Base-by-base conservation (phyloP, 2,329 filamentous ascomycete genomes). In the Fusarium redolens region DNA sequence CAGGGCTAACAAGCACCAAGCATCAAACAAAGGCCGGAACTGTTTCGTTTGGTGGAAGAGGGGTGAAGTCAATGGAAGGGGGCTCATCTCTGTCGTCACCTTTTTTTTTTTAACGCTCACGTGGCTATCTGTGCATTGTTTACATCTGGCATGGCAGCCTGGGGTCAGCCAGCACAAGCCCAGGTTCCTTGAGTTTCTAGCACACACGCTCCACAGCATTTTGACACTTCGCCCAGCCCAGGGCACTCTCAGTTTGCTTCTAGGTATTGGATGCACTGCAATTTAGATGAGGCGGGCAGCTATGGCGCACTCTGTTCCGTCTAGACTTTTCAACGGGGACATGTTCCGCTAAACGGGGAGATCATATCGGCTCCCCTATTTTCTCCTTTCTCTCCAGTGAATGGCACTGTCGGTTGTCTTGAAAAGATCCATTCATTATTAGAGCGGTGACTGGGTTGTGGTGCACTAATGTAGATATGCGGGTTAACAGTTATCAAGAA, bases 41-140 rank as follows among this genome's bases (percentile, higher is more conserved):
- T 70, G 57, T 60, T 72, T 73, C 60, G 71, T 71, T 73, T 73
- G 67, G 65, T 71, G 56, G 71, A 74, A 74, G 71, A 74, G 71
- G 71, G 71, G 71, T 74, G 71, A 74, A 74, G 25, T 48, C 33
- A 35, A 74, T 74, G 60, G 71, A 74, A 74, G 52, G 48, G 44
- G 61, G 54, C 52, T 59, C 60, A 58, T 50, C 25, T 62, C 45
- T 69, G 68, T 72, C 65, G 61, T 72, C 71, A 69, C 68, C 25
- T 25, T 25, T 25, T 25, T 55, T 66, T 45, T 51, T 69, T 59
- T 61, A 37, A 43, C 56, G 57, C 68, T 74, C 71, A 74, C 71
- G 71, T 74, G 71, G 71, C 65, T 72, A n/a, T 22, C 22, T 56
- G 54, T 59, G 51, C 43, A 33, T 43, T 47, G 51, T 63, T 67